These are phyloP conservation scores for Lachnellula arida DNA, from an alignment of 2,329 filamentous ascomycete genomes.

Conservation along the genomic window DNA sequence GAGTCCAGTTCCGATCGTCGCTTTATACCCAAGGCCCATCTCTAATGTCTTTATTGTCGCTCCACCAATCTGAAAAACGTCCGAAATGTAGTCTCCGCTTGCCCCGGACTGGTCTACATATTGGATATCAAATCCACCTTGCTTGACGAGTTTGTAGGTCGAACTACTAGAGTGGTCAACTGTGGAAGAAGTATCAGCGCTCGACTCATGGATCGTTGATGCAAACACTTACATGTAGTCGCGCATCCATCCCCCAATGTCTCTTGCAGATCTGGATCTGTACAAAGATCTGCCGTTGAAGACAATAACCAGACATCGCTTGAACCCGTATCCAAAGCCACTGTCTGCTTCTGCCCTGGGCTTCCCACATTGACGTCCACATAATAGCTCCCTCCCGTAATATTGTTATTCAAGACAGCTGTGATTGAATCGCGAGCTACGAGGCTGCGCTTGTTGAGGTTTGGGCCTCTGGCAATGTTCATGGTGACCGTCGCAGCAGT, in stretches of 20 bases:
- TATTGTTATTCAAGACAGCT: slow-evolving; percentile 40
- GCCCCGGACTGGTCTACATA: slow-evolving; percentile 54
- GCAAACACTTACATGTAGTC: slow-evolving; percentile 40
- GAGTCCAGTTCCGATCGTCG: slow-evolving; percentile 47
- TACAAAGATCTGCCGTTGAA: slow-evolving; percentile 32
- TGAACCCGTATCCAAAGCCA: slow-evolving; percentile 58
- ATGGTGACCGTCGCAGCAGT: slow-evolving; percentile 3
- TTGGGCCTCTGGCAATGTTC: slow-evolving; percentile 2
- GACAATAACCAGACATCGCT: slow-evolving; percentile 53
- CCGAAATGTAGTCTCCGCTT: slow-evolving; percentile 50
- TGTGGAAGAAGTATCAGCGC: slow-evolving; percentile 24
- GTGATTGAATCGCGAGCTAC: slow-evolving; percentile 10
- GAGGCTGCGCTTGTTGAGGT: slow-evolving; percentile 1
- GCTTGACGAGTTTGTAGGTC: slow-evolving; percentile 41
- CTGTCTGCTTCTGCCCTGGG: slow-evolving; percentile 48
- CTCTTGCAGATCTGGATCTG: slow-evolving; percentile 5
- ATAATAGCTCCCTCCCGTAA: slow-evolving; percentile 44
- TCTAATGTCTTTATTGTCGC: slow-evolving; percentile 44
- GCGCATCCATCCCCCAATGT: slow-evolving; percentile 30
- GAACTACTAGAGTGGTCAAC: slow-evolving; percentile 45
- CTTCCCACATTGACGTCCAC: slow-evolving; percentile 52
- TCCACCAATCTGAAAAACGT: slow-evolving; percentile 47
- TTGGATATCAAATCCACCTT: slow-evolving; percentile 47
- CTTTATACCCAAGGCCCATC: slow-evolving; percentile 48
- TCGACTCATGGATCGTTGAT: background rate